Evolutionary conservation across 2,329 filamentous ascomycete genomes (phyloP).

Genomic region (Trichoderma cornu-damae): DNA sequence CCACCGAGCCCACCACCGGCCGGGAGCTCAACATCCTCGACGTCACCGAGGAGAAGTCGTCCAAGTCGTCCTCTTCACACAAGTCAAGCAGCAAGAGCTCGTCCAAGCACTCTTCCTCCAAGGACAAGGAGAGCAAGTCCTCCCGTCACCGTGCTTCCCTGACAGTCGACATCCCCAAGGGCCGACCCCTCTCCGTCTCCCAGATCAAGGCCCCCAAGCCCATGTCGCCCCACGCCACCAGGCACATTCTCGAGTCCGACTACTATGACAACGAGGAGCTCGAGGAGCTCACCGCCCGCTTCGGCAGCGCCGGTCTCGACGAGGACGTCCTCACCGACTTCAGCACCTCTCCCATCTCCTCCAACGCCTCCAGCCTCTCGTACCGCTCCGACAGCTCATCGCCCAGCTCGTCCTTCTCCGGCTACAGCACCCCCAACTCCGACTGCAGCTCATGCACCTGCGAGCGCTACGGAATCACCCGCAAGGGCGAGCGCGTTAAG

Average conservation of each 20-base stretch:
- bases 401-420: constrained; percentile 67
- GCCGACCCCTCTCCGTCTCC: constrained; percentile 79
- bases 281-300: constrained; percentile 74
- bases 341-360: constrained; percentile 57
- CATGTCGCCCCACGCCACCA: constrained; percentile 78
- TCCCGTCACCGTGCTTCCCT: constrained; percentile 46
- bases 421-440: constrained; percentile 73
- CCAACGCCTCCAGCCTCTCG: constrained; percentile 64
- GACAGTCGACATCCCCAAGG: constrained; percentile 71
- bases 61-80: constrained; percentile 39
- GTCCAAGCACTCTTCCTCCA: constrained; percentile 45
- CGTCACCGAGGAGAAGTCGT: constrained; percentile 56
- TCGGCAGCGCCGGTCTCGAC: constrained; percentile 57
- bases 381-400: constrained; percentile 70
- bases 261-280: constrained; percentile 68
- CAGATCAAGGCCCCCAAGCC: constrained; percentile 91
- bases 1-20: constrained; percentile 91
- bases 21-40: constrained; percentile 97
- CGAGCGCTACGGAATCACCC: constrained; percentile 94
- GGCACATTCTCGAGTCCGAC: constrained; percentile 77
- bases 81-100: constrained; percentile 33
- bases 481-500: constrained; percentile 87
- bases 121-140: constrained; percentile 38
- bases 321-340: constrained; percentile 52
- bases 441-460: constrained; percentile 80